Percentiles rank a stretch among this genome's conserved stretches.
Evolutionary conservation across 305 asterid genomes (phyloP).

Genomic region (Fraxinus floribunda): DNA sequence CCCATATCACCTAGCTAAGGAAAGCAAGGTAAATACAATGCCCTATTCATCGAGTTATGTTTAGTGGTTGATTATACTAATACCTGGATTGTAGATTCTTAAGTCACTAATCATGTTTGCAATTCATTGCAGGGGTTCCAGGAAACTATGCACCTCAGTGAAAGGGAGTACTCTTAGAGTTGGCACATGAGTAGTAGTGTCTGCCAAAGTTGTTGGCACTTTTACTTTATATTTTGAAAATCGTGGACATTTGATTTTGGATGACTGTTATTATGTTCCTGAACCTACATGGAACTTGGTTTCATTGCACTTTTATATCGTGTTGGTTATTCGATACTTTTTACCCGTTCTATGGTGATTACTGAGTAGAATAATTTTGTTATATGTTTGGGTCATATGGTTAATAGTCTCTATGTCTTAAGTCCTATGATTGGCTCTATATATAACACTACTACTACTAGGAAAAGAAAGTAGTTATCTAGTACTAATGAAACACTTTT

Average conservation of each 20-base stretch:
- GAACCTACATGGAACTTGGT: neutral
- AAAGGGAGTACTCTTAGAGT: too few relatives aligned
- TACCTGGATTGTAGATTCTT: too few relatives aligned
- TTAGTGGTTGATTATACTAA: too few relatives aligned
- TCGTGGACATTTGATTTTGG: neutral
- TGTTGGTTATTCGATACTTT: neutral
- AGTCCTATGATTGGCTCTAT: neutral
- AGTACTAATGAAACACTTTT: too few relatives aligned
- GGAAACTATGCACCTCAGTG: too few relatives aligned
- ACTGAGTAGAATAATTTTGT: neutral
- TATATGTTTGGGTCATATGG: neutral
- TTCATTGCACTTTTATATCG: neutral
- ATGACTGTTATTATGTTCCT: neutral
- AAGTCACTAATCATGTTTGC: too few relatives aligned
- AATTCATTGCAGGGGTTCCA: too few relatives aligned
- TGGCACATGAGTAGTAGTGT: too few relatives aligned
- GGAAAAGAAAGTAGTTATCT: too few relatives aligned
- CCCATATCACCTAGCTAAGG: too few relatives aligned
- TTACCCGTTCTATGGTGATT: neutral
- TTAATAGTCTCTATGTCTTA: neutral
- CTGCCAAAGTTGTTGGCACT: neutral
- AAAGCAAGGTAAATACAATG: too few relatives aligned
- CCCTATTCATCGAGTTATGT: too few relatives aligned
- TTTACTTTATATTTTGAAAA: neutral
- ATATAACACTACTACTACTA: neutral